Conservation (phyloP, 2,329 filamentous ascomycete species). For the Cytospora chrysosperma region DNA sequence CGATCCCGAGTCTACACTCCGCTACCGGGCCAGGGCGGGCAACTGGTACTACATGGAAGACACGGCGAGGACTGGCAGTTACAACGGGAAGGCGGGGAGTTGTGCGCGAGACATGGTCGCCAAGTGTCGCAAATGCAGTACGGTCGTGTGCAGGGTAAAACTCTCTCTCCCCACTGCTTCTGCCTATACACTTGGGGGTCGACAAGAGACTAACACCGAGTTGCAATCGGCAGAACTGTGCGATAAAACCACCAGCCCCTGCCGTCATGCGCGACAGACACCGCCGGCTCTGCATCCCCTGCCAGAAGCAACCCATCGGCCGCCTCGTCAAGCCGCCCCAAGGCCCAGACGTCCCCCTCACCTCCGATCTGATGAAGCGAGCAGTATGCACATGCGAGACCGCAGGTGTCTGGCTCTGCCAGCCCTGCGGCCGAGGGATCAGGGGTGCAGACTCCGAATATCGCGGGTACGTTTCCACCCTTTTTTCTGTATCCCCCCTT, state of each 20-base stretch:
- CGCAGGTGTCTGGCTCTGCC: conserved; percentile 75
- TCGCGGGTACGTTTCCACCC: conserved; percentile 43
- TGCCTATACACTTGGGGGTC: conserved; percentile 20
- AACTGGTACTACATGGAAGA: conserved; percentile 62
- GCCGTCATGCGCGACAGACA: conserved; percentile 70
- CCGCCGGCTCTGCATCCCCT: conserved; percentile 76
- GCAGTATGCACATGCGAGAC: conserved; percentile 53
- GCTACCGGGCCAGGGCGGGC: conserved; percentile 56
- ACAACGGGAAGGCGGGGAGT: conserved; percentile 66
- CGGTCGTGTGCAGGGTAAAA: conserved; percentile 77
- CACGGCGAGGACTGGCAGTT: conserved; percentile 44
- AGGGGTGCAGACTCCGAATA: conserved; percentile 59
- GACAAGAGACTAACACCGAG: neutral
- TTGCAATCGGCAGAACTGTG: conserved; percentile 70
- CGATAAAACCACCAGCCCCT: conserved; percentile 74
- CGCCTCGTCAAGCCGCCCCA: conserved; percentile 48
- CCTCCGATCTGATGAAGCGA: conserved; percentile 55
- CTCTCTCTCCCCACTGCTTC: neutral
- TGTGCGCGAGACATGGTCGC: conserved; percentile 88
- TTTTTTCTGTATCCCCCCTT: neutral
- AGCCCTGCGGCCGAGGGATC: conserved; percentile 75
- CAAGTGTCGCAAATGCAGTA: conserved; percentile 75
- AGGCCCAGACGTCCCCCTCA: conserved; percentile 46
- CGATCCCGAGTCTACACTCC: conserved; percentile 55
- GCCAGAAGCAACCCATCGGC: conserved; percentile 68